Conservation (phyloP, 2,329 filamentous ascomycete species). For the Aspergillus neoniger region DNA sequence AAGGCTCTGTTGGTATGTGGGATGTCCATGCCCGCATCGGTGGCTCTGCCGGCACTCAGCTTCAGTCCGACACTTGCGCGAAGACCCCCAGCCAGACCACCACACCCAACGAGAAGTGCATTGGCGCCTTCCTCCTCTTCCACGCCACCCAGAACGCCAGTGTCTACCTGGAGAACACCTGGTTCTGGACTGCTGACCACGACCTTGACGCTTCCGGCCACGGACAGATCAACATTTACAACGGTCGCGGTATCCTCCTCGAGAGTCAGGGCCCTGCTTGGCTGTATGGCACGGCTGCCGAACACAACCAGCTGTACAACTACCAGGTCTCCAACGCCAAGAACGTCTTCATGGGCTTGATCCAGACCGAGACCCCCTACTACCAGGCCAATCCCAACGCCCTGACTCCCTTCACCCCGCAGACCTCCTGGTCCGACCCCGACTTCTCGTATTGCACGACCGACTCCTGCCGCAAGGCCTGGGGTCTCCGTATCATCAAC, state of each 20-base stretch:
- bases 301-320: slow-evolving; percentile 68
- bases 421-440: slow-evolving; percentile 53
- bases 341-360: slow-evolving; percentile 78
- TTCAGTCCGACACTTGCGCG: slow-evolving; percentile 76
- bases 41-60: slow-evolving; percentile 77
- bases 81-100: slow-evolving; percentile 71
- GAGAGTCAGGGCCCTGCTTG: slow-evolving; percentile 79
- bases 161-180: slow-evolving; percentile 83
- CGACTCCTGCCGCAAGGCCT: slow-evolving; percentile 68
- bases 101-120: slow-evolving; percentile 65
- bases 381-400: slow-evolving; percentile 82
- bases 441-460: slow-evolving; percentile 65
- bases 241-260: slow-evolving; percentile 78
- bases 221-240: slow-evolving; percentile 74
- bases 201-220: slow-evolving; percentile 75
- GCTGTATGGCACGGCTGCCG: slow-evolving; percentile 73
- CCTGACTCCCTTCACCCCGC: slow-evolving; percentile 49
- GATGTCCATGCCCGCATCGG: slow-evolving; percentile 95
- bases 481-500: slow-evolving; percentile 71
- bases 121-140: slow-evolving; percentile 69
- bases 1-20: slow-evolving; percentile 80
- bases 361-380: slow-evolving; percentile 86
- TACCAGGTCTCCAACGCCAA: slow-evolving; percentile 79
- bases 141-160: slow-evolving; percentile 59
- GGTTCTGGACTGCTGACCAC: slow-evolving; percentile 90